phyloP scores from a whole-genome alignment of 164 flowering plant genomes.

The Dillenia suffruticosa region DNA sequence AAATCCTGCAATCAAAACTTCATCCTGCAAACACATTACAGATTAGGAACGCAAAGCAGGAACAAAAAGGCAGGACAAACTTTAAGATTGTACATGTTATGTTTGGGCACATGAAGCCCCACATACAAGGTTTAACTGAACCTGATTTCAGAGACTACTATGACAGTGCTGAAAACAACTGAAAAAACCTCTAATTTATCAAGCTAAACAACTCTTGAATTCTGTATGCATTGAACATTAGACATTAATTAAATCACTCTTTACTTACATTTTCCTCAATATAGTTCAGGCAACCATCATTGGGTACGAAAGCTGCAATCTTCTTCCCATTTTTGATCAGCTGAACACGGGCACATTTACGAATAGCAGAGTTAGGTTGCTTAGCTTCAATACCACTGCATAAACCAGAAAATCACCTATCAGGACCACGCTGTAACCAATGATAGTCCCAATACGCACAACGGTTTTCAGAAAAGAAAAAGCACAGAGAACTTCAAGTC shows the following conservation, averaged over 20 bases:
- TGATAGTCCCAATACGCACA: not conserved
- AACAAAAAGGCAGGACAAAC: not conserved
- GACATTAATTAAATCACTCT: too few relatives aligned
- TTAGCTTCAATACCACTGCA: slow-evolving; percentile 66
- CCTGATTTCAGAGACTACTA: too few relatives aligned
- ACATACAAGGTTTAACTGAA: too few relatives aligned
- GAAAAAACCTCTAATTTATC: too few relatives aligned
- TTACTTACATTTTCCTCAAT: slow-evolving; percentile 57
- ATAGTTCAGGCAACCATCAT: slow-evolving; percentile 64
- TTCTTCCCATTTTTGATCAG: slow-evolving; percentile 63
- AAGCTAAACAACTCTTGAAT: too few relatives aligned
- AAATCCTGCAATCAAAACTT: slow-evolving; percentile 64
- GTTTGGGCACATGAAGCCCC: not conserved
- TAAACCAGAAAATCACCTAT: not conserved
- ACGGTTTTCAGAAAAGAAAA: not conserved
- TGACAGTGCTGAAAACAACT: too few relatives aligned
- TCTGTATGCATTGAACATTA: too few relatives aligned
- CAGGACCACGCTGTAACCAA: not conserved
- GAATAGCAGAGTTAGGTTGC: slow-evolving; percentile 69
- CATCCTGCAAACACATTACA: slow-evolving; percentile 29
- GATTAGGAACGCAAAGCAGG: not conserved
- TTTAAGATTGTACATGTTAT: not conserved
- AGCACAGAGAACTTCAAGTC: not conserved
- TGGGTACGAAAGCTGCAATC: slow-evolving; percentile 66
- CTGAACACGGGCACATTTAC: slow-evolving; percentile 65